Evolutionary conservation across 129 eudicot species (phyloP).

Genomic region (Silybum marianum): DNA sequence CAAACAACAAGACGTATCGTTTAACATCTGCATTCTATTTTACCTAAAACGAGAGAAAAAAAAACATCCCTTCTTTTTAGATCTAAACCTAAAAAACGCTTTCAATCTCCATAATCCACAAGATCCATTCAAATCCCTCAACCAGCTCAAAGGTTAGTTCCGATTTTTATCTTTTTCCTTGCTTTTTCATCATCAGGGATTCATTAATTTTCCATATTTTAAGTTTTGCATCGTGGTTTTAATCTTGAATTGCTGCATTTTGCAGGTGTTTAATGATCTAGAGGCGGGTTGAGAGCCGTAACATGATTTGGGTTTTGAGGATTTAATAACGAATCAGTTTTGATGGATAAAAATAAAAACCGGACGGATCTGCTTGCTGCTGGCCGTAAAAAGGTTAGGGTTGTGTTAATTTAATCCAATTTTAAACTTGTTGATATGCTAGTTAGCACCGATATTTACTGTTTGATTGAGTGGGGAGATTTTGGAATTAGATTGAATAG

Average conservation of each 20-base stretch:
- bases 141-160: constrained; percentile 36
- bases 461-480: constrained; percentile 18
- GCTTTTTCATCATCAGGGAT: background rate
- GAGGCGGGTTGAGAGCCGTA: constrained; percentile 15
- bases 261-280: constrained; percentile 28
- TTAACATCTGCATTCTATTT: constrained; percentile 14
- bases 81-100: constrained; percentile 24
- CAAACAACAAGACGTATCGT: constrained; percentile 26
- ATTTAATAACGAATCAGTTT: constrained; percentile 9
- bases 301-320: constrained; percentile 31
- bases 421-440: constrained; percentile 8
- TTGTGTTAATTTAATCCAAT: background rate
- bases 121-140: constrained; percentile 35
- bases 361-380: constrained; percentile 96
- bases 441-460: background rate
- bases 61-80: constrained; percentile 15
- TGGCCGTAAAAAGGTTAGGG: constrained; percentile 86
- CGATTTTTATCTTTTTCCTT: background rate
- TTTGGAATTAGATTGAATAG: constrained; percentile 3
- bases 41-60: constrained; percentile 16
- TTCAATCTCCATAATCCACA: constrained; percentile 25
- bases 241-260: constrained; percentile 24
- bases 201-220: background rate
- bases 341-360: constrained; percentile 84
- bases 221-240: background rate